phyloP scores from a whole-genome alignment of 805 yeast genomes.

The Starmerella bombi region DNA sequence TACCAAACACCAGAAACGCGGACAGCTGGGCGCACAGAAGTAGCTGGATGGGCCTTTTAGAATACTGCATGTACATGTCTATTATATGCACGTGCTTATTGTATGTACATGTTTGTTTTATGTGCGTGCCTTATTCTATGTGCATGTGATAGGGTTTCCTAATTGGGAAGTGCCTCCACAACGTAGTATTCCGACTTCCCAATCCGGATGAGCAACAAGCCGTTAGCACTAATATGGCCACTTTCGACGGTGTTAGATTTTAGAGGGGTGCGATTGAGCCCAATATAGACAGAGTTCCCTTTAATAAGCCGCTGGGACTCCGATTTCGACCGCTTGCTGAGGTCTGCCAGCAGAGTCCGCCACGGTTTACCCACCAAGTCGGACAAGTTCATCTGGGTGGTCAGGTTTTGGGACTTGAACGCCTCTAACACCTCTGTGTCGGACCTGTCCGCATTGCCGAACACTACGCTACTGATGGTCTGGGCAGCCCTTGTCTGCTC shows the following conservation, averaged over 20 bases:
- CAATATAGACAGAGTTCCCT: slow-evolving; percentile 63
- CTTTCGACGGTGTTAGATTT: slow-evolving; percentile 39
- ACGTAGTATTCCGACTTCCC: slow-evolving; percentile 46
- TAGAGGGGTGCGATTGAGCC: slow-evolving; percentile 41
- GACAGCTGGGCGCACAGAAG: too few relatives aligned
- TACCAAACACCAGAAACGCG: too few relatives aligned
- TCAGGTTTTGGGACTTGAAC: slow-evolving; percentile 46
- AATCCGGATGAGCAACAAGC: slow-evolving; percentile 46
- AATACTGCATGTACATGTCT: too few relatives aligned
- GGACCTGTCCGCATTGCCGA: slow-evolving; percentile 40
- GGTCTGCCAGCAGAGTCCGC: slow-evolving; percentile 39
- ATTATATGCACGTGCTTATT: too few relatives aligned
- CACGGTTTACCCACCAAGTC: slow-evolving; percentile 34
- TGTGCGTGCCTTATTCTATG: too few relatives aligned
- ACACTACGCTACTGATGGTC: slow-evolving; percentile 52
- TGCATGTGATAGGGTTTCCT: too few relatives aligned
- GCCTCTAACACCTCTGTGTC: slow-evolving; percentile 39
- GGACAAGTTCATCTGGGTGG: slow-evolving; percentile 28
- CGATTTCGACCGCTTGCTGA: slow-evolving; percentile 32
- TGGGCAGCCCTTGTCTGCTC: slow-evolving; percentile 61
- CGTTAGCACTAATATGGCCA: slow-evolving; percentile 39
- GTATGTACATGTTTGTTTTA: too few relatives aligned
- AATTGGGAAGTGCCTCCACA: slow-evolving; percentile 19
- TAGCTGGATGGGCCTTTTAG: too few relatives aligned
- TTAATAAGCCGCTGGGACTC: slow-evolving; percentile 51